Percentiles rank a stretch among this genome's conserved stretches.
Evolutionary conservation across 2,329 filamentous ascomycete genomes (phyloP).

Genomic region (Aspergillus pseudoviridinutans): DNA sequence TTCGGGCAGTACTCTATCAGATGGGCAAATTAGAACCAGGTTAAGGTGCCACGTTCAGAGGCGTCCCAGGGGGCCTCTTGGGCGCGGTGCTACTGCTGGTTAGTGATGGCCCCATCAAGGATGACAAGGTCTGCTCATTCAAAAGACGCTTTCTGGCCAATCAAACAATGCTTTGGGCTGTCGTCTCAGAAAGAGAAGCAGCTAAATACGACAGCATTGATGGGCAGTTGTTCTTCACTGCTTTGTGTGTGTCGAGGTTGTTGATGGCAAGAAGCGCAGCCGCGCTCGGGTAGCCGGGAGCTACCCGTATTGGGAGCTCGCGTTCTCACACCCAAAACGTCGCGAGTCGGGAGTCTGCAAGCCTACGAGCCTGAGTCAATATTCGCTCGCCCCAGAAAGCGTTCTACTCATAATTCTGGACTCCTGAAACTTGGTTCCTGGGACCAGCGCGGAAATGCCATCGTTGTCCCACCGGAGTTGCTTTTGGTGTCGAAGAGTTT

Average conservation of each 20-base stretch:
- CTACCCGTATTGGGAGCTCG: slow-evolving; percentile 18
- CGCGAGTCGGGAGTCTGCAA: neutral
- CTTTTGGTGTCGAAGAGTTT: slow-evolving; percentile 20
- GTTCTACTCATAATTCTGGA: slow-evolving; percentile 3
- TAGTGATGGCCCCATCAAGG: neutral
- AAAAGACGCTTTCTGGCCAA: neutral
- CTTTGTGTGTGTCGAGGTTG: slow-evolving; percentile 3
- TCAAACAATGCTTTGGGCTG: neutral
- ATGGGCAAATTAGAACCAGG: neutral
- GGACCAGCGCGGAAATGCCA: slow-evolving; percentile 13
- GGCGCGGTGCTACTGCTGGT: neutral
- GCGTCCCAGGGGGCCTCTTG: neutral
- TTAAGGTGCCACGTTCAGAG: neutral
- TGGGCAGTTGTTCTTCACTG: neutral
- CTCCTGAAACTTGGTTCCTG: neutral
- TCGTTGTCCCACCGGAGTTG: slow-evolving; percentile 12
- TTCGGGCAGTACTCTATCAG: neutral
- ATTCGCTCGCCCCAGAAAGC: slow-evolving; percentile 5
- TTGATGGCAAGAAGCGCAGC: slow-evolving; percentile 20
- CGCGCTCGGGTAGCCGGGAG: slow-evolving; percentile 19
- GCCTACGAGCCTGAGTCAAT: neutral
- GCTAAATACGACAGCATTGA: neutral
- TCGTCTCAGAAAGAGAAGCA: neutral
- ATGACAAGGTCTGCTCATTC: neutral
- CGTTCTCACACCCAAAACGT: neutral